Evolutionary conservation across 2,329 filamentous ascomycete species (phyloP).

Genomic region (Pestalotiopsis sp.): DNA sequence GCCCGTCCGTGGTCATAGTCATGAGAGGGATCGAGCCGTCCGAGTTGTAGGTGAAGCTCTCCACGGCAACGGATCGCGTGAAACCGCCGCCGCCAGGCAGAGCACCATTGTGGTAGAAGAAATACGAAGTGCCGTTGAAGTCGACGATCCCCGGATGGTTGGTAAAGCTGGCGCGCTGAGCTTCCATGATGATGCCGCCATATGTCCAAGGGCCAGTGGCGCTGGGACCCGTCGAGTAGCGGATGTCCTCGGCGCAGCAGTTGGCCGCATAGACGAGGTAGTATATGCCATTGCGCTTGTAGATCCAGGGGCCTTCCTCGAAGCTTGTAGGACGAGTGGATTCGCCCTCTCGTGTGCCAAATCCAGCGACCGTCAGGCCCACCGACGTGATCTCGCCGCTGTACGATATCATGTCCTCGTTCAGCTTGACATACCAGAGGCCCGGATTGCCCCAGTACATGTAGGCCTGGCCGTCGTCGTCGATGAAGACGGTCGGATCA

Average conservation of each 20-base stretch:
- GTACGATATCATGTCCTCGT: constrained; percentile 42
- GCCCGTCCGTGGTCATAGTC: constrained; percentile 28
- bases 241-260: constrained; percentile 33
- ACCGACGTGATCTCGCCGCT: constrained; percentile 26
- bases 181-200: constrained; percentile 31
- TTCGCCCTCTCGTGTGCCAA: constrained; percentile 19
- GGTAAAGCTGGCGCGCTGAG: constrained; percentile 29
- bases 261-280: constrained; percentile 33
- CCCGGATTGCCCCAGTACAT: constrained; percentile 43
- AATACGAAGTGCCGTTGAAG: constrained; percentile 30
- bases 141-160: constrained; percentile 33
- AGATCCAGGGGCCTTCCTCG: constrained; percentile 34
- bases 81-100: constrained; percentile 30
- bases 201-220: constrained; percentile 34
- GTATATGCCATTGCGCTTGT: constrained; percentile 31
- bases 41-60: constrained; percentile 28
- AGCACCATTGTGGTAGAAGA: constrained; percentile 37
- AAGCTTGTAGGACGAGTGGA: constrained; percentile 23
- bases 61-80: constrained; percentile 28
- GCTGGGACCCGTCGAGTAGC: constrained; percentile 29
- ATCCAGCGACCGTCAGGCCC: constrained; percentile 19
- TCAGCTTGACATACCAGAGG: constrained; percentile 40
- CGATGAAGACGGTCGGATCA: constrained; percentile 42
- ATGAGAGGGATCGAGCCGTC: constrained; percentile 32
- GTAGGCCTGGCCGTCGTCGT: constrained; percentile 45